Conservation (phyloP, 2,329 filamentous ascomycete species). For the Verticillium alfalfae region DNA sequence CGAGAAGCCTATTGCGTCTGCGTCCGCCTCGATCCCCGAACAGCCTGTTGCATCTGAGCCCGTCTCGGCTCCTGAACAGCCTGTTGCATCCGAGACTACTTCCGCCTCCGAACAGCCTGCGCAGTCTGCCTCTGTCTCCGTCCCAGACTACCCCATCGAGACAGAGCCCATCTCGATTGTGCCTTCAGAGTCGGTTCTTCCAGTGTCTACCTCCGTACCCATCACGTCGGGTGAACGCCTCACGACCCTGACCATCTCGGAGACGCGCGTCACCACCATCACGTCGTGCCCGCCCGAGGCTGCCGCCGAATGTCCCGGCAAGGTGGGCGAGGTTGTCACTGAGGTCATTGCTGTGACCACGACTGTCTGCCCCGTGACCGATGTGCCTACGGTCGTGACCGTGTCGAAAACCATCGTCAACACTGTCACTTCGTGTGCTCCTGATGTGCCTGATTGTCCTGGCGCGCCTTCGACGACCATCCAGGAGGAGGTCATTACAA, state of each 20-base stretch:
- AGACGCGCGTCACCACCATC: slow-evolving; percentile 11
- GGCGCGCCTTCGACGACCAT: slow-evolving; percentile 13
- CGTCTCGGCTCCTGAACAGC: not conserved
- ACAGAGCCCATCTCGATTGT: not conserved
- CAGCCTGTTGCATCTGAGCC: not conserved
- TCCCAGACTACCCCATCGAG: not conserved
- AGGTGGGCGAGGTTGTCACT: not conserved
- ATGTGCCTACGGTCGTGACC: slow-evolving; percentile 3
- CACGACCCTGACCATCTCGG: slow-evolving; percentile 8
- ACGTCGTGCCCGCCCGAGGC: slow-evolving; percentile 9
- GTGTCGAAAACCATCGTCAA: slow-evolving; percentile 4
- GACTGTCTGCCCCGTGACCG: slow-evolving; percentile 31
- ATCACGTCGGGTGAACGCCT: slow-evolving; percentile 3
- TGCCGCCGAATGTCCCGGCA: slow-evolving; percentile 1
- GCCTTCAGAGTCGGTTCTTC: not conserved
- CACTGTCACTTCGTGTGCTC: slow-evolving; percentile 4
- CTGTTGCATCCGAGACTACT: not conserved
- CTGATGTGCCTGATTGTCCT: slow-evolving; percentile 3
- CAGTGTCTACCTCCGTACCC: not conserved
- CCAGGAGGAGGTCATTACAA: slow-evolving; percentile 11
- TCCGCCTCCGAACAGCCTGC: not conserved
- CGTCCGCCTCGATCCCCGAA: not conserved
- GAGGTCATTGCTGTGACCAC: slow-evolving; percentile 25
- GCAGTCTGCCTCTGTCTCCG: not conserved
- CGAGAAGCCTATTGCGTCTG: not conserved